These are phyloP conservation scores for Carex cristatella DNA, from an alignment of 176 grass and related monocot genomes.

Conservation along the genomic window DNA sequence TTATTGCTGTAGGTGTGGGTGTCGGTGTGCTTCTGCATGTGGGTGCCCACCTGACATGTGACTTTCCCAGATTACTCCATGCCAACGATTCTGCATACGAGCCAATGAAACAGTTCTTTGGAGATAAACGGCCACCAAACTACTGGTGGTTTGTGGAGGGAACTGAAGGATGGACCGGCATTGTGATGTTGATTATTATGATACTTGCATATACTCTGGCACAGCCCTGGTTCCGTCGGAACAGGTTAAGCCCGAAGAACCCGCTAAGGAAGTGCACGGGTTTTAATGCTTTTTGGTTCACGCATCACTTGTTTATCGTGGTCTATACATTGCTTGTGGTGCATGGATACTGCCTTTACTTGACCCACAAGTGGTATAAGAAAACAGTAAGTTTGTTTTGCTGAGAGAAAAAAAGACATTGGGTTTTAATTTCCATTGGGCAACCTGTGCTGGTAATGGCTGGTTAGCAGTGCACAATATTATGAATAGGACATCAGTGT, in stretches of 20 bases:
- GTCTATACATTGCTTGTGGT: constrained; percentile 73
- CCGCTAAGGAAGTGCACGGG: constrained; percentile 76
- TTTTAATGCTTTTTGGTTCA: constrained; percentile 96
- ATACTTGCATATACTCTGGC: constrained; percentile 64
- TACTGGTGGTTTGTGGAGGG: constrained; percentile 99
- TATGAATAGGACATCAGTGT: background rate
- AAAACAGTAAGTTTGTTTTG: constrained; percentile 53
- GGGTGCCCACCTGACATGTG: constrained; percentile 71
- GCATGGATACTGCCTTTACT: constrained; percentile 61
- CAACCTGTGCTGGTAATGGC: background rate
- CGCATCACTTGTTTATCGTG: constrained; percentile 80
- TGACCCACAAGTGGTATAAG: constrained; percentile 86
- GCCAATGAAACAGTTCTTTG: constrained; percentile 81
- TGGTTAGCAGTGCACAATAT: background rate
- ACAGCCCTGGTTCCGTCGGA: constrained; percentile 85
- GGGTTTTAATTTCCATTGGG: constrained; percentile 4
- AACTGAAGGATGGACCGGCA: constrained; percentile 83
- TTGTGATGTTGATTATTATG: constrained; percentile 80
- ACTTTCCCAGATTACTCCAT: constrained; percentile 77
- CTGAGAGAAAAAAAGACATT: background rate
- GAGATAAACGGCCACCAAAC: constrained; percentile 48
- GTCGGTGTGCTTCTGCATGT: constrained; percentile 72
- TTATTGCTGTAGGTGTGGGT: constrained; percentile 71
- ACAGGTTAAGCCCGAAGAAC: constrained; percentile 54
- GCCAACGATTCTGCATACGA: constrained; percentile 50